A percentile compares a stretch with the other conserved stretches of the same genome.
These are phyloP conservation scores for Trametopsis cervina DNA, from an alignment of 768 basidiomycete genomes.

Conservation along the genomic window DNA sequence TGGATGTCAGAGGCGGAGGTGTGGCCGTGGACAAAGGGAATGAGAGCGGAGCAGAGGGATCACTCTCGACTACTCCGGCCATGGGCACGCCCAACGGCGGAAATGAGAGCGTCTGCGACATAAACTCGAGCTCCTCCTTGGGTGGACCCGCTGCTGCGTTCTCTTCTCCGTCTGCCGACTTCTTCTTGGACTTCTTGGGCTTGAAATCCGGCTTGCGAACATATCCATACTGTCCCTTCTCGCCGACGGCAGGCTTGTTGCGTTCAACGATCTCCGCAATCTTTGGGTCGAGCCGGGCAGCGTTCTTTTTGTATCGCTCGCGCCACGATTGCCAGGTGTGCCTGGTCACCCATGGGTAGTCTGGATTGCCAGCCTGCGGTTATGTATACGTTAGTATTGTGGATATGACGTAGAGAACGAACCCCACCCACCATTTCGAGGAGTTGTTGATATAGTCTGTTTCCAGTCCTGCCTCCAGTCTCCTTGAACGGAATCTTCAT, in stretches of 20 bases:
- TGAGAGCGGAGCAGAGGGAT: background rate
- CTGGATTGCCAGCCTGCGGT: slow-evolving; percentile 53
- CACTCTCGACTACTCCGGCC: background rate
- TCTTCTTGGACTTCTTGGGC: slow-evolving; percentile 32
- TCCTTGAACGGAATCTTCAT: slow-evolving; percentile 79
- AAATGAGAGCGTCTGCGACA: background rate
- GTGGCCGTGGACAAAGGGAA: background rate
- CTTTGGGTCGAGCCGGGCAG: slow-evolving; percentile 53
- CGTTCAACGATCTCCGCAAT: slow-evolving; percentile 64
- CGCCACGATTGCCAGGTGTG: slow-evolving; percentile 92
- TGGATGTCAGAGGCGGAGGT: background rate
- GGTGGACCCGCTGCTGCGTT: slow-evolving; percentile 11
- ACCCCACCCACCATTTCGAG: slow-evolving; percentile 51
- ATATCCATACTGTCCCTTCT: slow-evolving; percentile 80
- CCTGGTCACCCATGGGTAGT: slow-evolving; percentile 71
- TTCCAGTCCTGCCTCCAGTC: slow-evolving; percentile 76
- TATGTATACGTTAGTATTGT: background rate
- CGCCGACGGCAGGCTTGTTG: slow-evolving; percentile 60
- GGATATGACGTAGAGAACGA: slow-evolving; percentile 2
- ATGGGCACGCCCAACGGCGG: background rate
- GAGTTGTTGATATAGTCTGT: slow-evolving; percentile 76
- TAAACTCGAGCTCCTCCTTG: slow-evolving; percentile 6
- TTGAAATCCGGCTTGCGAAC: slow-evolving; percentile 72
- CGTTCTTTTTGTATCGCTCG: slow-evolving; percentile 82
- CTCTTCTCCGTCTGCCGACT: slow-evolving; percentile 10